Percentiles rank a stretch among this genome's conserved stretches.
phyloP scores from a whole-genome alignment of 1,139 yeast genomes.

The Sugiyamaella novakii region DNA sequence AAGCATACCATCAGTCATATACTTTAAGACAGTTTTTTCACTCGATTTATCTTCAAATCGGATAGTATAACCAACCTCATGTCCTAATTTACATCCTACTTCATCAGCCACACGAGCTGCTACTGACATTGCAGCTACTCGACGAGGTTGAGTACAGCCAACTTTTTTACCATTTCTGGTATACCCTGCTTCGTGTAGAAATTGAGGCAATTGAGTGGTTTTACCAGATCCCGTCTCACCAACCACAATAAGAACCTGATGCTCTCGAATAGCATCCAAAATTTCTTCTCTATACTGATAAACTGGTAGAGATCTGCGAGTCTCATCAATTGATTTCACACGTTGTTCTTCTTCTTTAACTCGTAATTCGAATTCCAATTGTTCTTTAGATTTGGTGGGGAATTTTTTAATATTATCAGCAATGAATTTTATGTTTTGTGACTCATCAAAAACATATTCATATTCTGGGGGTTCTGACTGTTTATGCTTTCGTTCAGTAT shows the following conservation, averaged over 20 bases:
- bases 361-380: slow-evolving; percentile 39
- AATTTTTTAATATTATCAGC: slow-evolving; percentile 42
- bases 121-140: slow-evolving; percentile 95
- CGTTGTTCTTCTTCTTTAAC: slow-evolving; percentile 49
- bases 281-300: slow-evolving; percentile 63
- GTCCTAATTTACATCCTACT: slow-evolving; percentile 69
- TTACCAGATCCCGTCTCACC: slow-evolving; percentile 99
- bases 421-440: slow-evolving; percentile 69
- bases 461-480: slow-evolving; percentile 54
- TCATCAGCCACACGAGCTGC: slow-evolving; percentile 92
- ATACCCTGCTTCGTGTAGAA: slow-evolving; percentile 79
- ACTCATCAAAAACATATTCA: slow-evolving; percentile 82
- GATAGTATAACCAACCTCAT: slow-evolving; percentile 82
- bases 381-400: slow-evolving; percentile 34
- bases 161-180: slow-evolving; percentile 55
- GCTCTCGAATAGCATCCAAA: slow-evolving; percentile 59
- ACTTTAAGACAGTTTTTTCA: slow-evolving; percentile 68
- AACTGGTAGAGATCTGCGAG: slow-evolving; percentile 75
- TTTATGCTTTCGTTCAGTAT: slow-evolving; percentile 17
- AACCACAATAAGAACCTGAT: slow-evolving; percentile 82
- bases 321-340: slow-evolving; percentile 48
- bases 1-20: slow-evolving; percentile 94
- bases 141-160: slow-evolving; percentile 94
- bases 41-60: slow-evolving; percentile 80
- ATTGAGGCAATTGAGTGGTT: slow-evolving; percentile 94